Base-by-base conservation (phyloP, 2,329 filamentous ascomycete genomes). In the Aspergillus hiratsukae region DNA sequence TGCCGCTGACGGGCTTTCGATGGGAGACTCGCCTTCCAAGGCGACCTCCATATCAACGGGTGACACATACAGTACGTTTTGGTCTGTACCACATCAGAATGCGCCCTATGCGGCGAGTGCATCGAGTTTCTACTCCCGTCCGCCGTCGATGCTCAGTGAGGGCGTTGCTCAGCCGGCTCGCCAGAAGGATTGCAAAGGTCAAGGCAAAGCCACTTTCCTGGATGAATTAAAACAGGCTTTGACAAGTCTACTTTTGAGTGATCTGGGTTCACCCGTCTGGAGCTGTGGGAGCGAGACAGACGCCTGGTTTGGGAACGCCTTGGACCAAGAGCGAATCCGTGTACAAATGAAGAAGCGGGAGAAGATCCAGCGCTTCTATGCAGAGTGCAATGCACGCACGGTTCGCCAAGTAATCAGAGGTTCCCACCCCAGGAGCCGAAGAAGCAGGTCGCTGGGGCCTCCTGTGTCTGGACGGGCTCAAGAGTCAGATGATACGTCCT, bases 201-300 rank as follows among this genome's bases (percentile, higher is more conserved):
- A 90, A 57, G 88, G 90, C 48, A 95, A 94, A 75, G 79, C 83
- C 3, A 82, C 80, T n/a, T 96, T 97, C 72, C 77, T 96, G 53
- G 80, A 84, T 7, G 87, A 91, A 29, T 78, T 96, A 29, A 87
- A 87, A 64, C 89, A 92, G 68, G 89, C 87, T 0, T 76, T 97
- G 41, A 93, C 88, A 1, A 92, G 91, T 61, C 79, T 99, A 19
- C 76, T 97, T 1, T 77, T 97, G 27, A 97, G 93, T 51, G 94
- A 99, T 70, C 80, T 97, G 3, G 91, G 92, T 5, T 91, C 87
- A 43, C 83, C 90, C 29, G 87, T 97, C 1, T 94, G 95, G 72
- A 85, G 87, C n/a, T 84, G 84, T 51, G 94, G 94, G 3, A 96
- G 91, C 45, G 94, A 99, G 76, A 97, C 93, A 0, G 94, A 97